phyloP scores from a whole-genome alignment of 2,329 filamentous ascomycete genomes.

The Periconia sp. region DNA sequence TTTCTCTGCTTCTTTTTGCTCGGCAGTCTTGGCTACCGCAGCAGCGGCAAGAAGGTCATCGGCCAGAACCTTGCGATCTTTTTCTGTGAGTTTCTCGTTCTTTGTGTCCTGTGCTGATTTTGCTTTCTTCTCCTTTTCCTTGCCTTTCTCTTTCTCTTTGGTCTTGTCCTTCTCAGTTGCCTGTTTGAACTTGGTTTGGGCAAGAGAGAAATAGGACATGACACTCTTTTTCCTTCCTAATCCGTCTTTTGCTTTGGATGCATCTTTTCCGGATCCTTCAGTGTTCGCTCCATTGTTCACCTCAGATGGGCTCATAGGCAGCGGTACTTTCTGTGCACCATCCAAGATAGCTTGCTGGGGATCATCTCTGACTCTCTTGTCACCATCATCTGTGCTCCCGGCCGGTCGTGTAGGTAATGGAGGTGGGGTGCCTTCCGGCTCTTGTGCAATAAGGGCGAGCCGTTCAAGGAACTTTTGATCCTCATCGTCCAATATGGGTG shows the following conservation, averaged over 20 bases:
- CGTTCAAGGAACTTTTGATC: constrained; percentile 60
- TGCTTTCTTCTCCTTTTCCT: constrained; percentile 18
- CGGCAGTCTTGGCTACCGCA: constrained; percentile 32
- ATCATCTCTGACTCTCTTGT: constrained; percentile 44
- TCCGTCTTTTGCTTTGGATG: constrained; percentile 32
- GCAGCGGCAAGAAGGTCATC: constrained; percentile 38
- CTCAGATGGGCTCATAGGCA: constrained; percentile 53
- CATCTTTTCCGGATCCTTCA: constrained; percentile 30
- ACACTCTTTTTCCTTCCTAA: constrained; percentile 43
- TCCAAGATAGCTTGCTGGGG: constrained; percentile 50
- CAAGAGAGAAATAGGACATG: constrained; percentile 35
- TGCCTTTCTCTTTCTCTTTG: constrained; percentile 29
- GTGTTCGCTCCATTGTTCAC: constrained; percentile 26
- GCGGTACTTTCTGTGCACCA: constrained; percentile 51
- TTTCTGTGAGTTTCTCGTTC: constrained; percentile 34
- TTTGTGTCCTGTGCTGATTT: constrained; percentile 26
- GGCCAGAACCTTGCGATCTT: constrained; percentile 39
- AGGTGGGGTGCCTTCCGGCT: constrained; percentile 44
- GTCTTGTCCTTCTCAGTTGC: constrained; percentile 30
- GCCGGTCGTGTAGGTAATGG: constrained; percentile 43
- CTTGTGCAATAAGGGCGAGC: constrained; percentile 51
- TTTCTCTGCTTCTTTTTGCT: constrained; percentile 47
- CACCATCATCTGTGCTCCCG: constrained; percentile 36
- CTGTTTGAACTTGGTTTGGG: constrained; percentile 30
- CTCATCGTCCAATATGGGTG: constrained; percentile 59